Evolutionary conservation across 805 yeast species (phyloP).

Genomic region (Komagataella phaffii): DNA sequence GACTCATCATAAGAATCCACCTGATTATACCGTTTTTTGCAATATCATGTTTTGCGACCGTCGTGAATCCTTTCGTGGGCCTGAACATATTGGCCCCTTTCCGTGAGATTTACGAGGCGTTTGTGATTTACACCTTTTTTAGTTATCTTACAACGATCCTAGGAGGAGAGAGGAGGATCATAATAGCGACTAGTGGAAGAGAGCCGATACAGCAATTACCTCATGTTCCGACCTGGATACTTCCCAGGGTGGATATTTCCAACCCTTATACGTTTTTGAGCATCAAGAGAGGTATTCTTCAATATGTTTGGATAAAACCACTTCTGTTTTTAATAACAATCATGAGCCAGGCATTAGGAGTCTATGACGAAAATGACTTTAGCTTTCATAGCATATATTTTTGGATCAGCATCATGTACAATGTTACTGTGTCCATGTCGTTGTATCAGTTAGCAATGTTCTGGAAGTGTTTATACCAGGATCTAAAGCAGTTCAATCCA

Average conservation of each 20-base stretch:
- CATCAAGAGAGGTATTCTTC: slow-evolving; percentile 78
- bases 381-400: slow-evolving; percentile 36
- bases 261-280: slow-evolving; percentile 70
- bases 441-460: slow-evolving; percentile 78
- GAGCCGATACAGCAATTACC: slow-evolving; percentile 52
- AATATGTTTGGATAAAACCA: slow-evolving; percentile 93
- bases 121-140: slow-evolving; percentile 89
- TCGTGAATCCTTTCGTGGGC: slow-evolving; percentile 31
- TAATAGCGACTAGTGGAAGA: slow-evolving; percentile 57
- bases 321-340: slow-evolving; percentile 47
- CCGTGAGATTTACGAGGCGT: slow-evolving; percentile 88
- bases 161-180: slow-evolving; percentile 86
- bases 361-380: slow-evolving; percentile 37
- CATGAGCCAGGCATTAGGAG: slow-evolving; percentile 29
- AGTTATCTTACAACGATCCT: slow-evolving; percentile 67
- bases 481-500: slow-evolving; percentile 70
- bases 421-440: slow-evolving; percentile 68
- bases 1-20: slow-evolving; percentile 72
- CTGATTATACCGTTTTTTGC: slow-evolving; percentile 76
- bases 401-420: slow-evolving; percentile 61
- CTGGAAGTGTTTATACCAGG: slow-evolving; percentile 81
- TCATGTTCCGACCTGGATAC: slow-evolving; percentile 18
- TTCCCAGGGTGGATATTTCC: slow-evolving; percentile 61
- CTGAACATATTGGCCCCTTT: slow-evolving; percentile 48
- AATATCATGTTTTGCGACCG: slow-evolving; percentile 47